Evolutionary conservation across 2,329 filamentous ascomycete genomes (phyloP), one percentile per base, ranked within the genome.

Genomic region (Gnomoniopsis sp.): DNA sequence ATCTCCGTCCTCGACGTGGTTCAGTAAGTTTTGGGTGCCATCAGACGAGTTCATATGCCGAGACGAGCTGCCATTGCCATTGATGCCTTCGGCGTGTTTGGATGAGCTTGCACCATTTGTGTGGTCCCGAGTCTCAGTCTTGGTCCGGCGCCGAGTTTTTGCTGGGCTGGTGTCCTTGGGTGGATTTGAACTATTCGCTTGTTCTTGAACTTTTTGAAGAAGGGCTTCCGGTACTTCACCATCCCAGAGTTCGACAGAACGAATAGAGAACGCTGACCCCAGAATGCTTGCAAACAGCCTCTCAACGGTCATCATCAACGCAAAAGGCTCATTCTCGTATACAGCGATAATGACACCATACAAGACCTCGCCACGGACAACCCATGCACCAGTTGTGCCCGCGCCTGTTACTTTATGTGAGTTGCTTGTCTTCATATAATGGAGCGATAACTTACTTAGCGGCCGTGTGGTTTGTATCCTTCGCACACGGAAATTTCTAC

Each of bases 211-310:
- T 2, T 43, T 14, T 17, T 19, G 10, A 10, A 34, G 0, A 53
- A 19, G 15, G n/a, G 26, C 26, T 30, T 47, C 52, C 10, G 19
- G 26, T 2, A 21, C 19, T 22, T 54, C 52, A 22, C 58, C 58
- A 23, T 59, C 58, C 58, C 58, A 59, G n/a, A 59, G 58, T 26
- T 59, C 58, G 17, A 59, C 58, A 17, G 49, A 53, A 2, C 58
- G 58, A 38, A 59, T 53, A 2, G 53, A 57, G 49, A 59, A 59
- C 3, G 58, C 58, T 3, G 58, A 59, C 6, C 58, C 58, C 2
- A 59, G 15, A 23, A 59, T 57, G 53, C 53, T 59, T 22, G 46
- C 34, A 22, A 59, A 59, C 3, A 59, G 34, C 19, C 43, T 44
- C 12, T 59, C 58, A 6, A 47, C 48, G 4, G 53, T 57, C 53